Conservation (phyloP, 140 eudicot genomes). For the Flaveria floridana region DNA sequence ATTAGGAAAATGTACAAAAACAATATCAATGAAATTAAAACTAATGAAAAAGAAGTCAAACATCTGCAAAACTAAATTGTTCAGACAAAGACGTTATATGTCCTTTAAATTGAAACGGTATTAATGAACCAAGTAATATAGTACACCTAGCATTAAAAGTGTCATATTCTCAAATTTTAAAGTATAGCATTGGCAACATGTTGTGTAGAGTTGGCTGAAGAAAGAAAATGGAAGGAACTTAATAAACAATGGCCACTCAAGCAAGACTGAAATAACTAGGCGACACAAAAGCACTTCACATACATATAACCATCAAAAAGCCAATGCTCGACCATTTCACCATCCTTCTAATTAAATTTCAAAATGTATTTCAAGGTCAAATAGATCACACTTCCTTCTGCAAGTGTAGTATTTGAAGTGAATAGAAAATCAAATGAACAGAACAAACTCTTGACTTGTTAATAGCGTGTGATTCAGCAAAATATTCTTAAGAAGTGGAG, state of each 20-base stretch:
- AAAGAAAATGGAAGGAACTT: background rate
- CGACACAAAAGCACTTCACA: background rate
- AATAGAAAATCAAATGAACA: background rate
- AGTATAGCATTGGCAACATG: conserved; percentile 1
- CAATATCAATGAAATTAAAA: background rate
- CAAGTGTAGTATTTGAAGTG: background rate
- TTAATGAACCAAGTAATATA: background rate
- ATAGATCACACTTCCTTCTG: background rate
- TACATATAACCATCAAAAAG: background rate
- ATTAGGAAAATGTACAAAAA: background rate
- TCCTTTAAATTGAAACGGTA: background rate
- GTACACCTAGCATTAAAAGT: conserved; percentile 12
- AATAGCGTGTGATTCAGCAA: conserved; percentile 11
- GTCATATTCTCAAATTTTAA: background rate
- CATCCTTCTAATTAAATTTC: background rate
- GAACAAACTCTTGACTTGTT: background rate
- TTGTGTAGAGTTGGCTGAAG: background rate
- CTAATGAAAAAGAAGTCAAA: background rate
- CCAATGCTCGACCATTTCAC: background rate
- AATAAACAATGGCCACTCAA: background rate
- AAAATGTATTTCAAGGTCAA: background rate
- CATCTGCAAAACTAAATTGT: conserved; percentile 9
- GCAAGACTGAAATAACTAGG: background rate
- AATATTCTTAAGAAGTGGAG: background rate
- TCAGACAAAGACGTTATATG: conserved; percentile 1